Conservation (phyloP, 768 basidiomycete species). For the Stropharia rugosoannulata region DNA sequence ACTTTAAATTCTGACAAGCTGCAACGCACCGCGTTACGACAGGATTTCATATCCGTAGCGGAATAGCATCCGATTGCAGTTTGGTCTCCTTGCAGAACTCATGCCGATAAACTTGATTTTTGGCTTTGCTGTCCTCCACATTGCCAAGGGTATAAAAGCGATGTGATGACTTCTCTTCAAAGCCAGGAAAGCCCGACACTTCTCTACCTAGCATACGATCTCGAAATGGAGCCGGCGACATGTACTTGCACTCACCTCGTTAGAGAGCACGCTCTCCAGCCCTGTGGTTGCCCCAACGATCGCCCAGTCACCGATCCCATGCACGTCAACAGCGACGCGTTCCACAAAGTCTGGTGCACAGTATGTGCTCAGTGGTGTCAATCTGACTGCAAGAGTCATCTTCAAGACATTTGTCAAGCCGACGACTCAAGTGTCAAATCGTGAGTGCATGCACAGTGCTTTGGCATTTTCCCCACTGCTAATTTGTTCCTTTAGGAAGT, state of each 20-base stretch:
- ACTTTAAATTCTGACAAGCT: slow-evolving; percentile 10
- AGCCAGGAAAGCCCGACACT: neutral
- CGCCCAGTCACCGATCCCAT: slow-evolving; percentile 19
- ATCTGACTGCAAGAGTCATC: slow-evolving; percentile 8
- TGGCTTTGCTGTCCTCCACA: neutral
- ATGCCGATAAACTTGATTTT: slow-evolving; percentile 5
- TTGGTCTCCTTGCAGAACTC: slow-evolving; percentile 14
- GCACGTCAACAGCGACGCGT: slow-evolving; percentile 23
- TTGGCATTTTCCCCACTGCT: too few species aligned
- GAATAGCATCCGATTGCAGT: slow-evolving; percentile 4
- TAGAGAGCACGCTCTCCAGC: slow-evolving; percentile 19
- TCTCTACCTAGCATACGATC: neutral
- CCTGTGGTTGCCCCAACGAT: slow-evolving; percentile 29
- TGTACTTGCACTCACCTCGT: slow-evolving; percentile 22
- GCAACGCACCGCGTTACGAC: slow-evolving; percentile 19
- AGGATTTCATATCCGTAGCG: slow-evolving; percentile 20
- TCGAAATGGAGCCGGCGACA: slow-evolving; percentile 6
- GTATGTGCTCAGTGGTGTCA: slow-evolving; percentile 26
- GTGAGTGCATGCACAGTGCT: neutral
- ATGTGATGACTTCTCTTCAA: neutral
- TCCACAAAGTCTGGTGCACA: slow-evolving; percentile 29
- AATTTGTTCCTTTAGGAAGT: too few species aligned
- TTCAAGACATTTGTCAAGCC: neutral
- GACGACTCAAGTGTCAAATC: neutral
- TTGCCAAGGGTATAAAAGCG: slow-evolving; percentile 5